phyloP scores from a whole-genome alignment of 2,329 filamentous ascomycete genomes.

The Trichoderma hamatum region DNA sequence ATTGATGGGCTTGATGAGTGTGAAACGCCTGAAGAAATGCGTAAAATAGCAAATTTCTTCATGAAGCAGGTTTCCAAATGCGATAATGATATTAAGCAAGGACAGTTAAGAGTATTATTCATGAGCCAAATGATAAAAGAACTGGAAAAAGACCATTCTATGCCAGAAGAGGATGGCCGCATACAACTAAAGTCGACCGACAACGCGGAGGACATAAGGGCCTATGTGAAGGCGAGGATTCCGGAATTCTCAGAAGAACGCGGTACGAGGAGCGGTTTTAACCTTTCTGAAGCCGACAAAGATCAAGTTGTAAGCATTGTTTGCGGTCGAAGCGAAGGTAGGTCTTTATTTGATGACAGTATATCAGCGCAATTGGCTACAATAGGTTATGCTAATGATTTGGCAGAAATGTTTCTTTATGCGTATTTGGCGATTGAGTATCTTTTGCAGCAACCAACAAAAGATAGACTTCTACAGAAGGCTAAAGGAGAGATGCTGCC shows the following conservation, averaged over 20 bases:
- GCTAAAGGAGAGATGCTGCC: background rate
- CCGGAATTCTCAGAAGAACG: background rate
- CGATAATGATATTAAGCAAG: constrained; percentile 7
- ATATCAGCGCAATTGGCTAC: no score
- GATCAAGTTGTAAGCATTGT: constrained; percentile 4
- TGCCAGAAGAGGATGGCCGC: background rate
- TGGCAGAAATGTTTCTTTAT: constrained; percentile 12
- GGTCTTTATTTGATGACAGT: accelerated
- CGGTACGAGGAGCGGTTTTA: background rate
- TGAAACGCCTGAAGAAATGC: background rate
- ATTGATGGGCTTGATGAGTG: constrained; percentile 18
- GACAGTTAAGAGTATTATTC: background rate
- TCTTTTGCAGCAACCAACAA: background rate
- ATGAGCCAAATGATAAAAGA: background rate
- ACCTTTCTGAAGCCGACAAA: constrained; percentile 4
- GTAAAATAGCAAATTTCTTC: background rate
- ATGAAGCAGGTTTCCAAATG: background rate
- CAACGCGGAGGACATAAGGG: constrained; percentile 6
- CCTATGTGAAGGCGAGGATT: constrained; percentile 1
- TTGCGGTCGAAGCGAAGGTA: constrained; percentile 7
- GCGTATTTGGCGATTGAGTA: constrained; percentile 11
- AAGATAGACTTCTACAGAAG: background rate
- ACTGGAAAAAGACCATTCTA: background rate
- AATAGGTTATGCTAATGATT: background rate
- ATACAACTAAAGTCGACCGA: background rate